Evolutionary conservation across 1,284 basidiomycete genomes (phyloP).

Genomic region (Crucibulum cyathiforme): DNA sequence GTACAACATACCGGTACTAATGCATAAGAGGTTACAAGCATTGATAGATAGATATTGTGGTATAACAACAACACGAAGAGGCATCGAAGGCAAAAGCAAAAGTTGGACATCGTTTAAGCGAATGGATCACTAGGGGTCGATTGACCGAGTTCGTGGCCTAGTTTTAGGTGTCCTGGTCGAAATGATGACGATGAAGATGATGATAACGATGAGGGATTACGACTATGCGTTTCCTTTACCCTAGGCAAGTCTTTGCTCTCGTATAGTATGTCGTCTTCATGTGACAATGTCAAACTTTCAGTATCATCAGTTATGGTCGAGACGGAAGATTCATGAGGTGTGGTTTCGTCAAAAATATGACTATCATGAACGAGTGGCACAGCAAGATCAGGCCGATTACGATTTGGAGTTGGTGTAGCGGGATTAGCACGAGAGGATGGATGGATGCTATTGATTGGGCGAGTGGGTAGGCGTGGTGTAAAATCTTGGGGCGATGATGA

Average conservation of each 20-base stretch:
- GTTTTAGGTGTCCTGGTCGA: not conserved
- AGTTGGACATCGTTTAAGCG: no score
- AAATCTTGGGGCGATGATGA: conserved; percentile 63
- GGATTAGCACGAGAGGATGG: conserved; percentile 65
- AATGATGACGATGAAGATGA: not conserved
- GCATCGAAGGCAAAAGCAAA: no score
- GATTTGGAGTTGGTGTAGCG: conserved; percentile 42
- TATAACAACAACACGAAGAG: no score
- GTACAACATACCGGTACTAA: no score
- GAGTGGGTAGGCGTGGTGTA: conserved; percentile 68
- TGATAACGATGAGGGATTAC: not conserved
- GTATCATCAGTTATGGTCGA: not conserved
- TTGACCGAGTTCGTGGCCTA: not conserved
- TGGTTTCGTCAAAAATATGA: conserved; percentile 14
- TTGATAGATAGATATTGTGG: no score
- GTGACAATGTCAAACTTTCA: not conserved
- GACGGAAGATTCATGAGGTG: not conserved
- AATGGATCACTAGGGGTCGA: not conserved
- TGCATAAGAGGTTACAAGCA: no score
- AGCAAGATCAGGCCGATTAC: conserved; percentile 8
- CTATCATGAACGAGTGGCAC: not conserved
- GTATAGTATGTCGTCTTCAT: not conserved
- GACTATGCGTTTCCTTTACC: not conserved
- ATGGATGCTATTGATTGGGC: conserved; percentile 78
- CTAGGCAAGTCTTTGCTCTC: not conserved